Base-by-base conservation (phyloP, 306 rosid species). In the Lathyrus sativus region DNA sequence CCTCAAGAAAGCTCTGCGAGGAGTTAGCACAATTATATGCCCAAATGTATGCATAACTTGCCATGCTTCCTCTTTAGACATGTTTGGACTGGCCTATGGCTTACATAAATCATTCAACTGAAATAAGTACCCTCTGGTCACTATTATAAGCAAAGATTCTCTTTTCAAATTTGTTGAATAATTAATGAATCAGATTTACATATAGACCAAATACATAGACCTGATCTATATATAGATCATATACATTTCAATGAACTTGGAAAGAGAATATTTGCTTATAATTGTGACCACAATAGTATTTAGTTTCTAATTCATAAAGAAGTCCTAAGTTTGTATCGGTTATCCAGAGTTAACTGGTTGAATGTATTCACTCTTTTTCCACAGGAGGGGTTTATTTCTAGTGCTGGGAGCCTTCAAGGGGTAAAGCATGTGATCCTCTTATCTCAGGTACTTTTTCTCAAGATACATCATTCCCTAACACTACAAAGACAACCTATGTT, bases 321-420 rank as follows among this genome's bases (percentile, higher is more conserved):
- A 14, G 54, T 14, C 54, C 54, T 49, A 49, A 15, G 22, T 49
- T 49, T 49, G 3, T 49, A 15, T 19, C 1, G 5, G 18, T 49
- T 7, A 7, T 49, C 26, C 1, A 15, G 0, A 49, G 55, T 49
- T 2, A 44, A 4, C 61, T 55, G 28, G 7, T 74, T 68, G 70
- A 57, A 26, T 11, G 11, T 22, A 70, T 72, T 74, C 51, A 48
- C 71, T 51, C 11, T 71, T 24, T 24, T 66, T 66, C 65, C 54
- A 9, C 81, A 90, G 98, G 96, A 90, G 82, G 98, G 98, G 51
- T 93, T 93, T 79, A 78, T 88, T 79, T 88, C 95, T 19, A 77
- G 54, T 3, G 78, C 62, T 74, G 91, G 75, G 65, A 81, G 81
- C 83, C 84, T 88, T 80, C 84, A 81, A 82, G 96, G 96, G 41